Conservation (phyloP, 176 grass and related monocot species). For the Musa troglodytarum region DNA sequence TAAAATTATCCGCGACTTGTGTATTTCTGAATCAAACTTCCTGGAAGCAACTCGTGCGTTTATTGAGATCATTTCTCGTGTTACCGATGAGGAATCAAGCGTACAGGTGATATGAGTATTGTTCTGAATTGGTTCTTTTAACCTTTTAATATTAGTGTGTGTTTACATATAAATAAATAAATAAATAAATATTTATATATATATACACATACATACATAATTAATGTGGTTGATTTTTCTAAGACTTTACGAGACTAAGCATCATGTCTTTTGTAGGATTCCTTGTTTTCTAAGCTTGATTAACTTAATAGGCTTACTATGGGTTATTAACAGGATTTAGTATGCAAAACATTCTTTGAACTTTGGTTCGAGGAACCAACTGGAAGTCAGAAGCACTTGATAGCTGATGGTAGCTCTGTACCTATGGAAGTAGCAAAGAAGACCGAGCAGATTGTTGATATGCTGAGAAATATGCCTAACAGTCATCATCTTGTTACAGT, state of each 20-base stretch:
- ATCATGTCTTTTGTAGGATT: background rate
- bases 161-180: background rate
- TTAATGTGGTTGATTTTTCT: background rate
- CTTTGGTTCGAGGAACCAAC: conserved; percentile 94
- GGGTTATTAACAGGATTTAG: conserved; percentile 58
- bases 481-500: conserved; percentile 89
- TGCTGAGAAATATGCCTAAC: conserved; percentile 93
- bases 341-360: conserved; percentile 99
- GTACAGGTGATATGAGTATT: conserved; percentile 54
- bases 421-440: conserved; percentile 91
- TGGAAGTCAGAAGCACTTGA: conserved; percentile 83
- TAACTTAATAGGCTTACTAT: conserved; percentile 11
- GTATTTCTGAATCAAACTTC: conserved; percentile 71
- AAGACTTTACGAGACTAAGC: background rate
- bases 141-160: background rate
- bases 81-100: conserved; percentile 97
- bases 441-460: conserved; percentile 98
- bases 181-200: background rate
- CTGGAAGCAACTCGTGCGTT: conserved; percentile 63
- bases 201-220: background rate
- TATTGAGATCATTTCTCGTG: conserved; percentile 97
- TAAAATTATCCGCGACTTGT: conserved; percentile 94
- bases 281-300: background rate
- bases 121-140: background rate
- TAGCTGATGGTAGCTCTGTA: conserved; percentile 97